phyloP scores from a whole-genome alignment of 2,329 filamentous ascomycete species.

The Neopestalotiopsis sp. region DNA sequence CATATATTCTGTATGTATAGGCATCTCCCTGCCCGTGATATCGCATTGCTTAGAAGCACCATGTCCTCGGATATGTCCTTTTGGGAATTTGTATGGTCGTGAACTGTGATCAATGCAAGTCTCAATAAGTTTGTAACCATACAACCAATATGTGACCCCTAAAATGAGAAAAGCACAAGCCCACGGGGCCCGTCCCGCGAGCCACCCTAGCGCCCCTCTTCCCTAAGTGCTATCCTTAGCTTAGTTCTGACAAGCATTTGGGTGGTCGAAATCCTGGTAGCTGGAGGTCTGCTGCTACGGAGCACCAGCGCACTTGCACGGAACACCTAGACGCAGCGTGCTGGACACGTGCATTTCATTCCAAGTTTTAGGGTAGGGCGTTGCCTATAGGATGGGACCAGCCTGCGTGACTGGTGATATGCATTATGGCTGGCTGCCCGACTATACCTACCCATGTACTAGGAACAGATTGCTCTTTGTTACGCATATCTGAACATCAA shows the following conservation, averaged over 20 bases:
- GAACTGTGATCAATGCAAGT: background rate
- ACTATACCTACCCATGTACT: background rate
- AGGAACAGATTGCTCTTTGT: background rate
- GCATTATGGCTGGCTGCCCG: background rate
- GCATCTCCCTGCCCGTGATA: too few relatives aligned
- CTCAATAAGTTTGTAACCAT: background rate
- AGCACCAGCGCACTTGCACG: background rate
- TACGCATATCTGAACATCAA: background rate
- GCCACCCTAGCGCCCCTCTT: background rate
- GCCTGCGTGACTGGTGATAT: background rate
- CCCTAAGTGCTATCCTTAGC: too few relatives aligned
- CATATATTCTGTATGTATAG: too few relatives aligned
- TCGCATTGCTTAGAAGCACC: too few relatives aligned
- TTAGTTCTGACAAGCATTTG: background rate
- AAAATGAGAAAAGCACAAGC: conserved; percentile 4
- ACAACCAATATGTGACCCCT: background rate
- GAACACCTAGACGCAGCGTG: background rate
- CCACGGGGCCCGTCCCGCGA: conserved; percentile 10
- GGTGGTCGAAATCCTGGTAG: background rate
- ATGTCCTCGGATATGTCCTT: too few relatives aligned
- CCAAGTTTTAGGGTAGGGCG: background rate
- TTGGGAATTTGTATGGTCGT: background rate
- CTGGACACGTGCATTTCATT: background rate
- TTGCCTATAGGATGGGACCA: background rate
- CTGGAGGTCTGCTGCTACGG: background rate